phyloP scores from a whole-genome alignment of 768 basidiomycete species.

The Hemileccinum impolitum region DNA sequence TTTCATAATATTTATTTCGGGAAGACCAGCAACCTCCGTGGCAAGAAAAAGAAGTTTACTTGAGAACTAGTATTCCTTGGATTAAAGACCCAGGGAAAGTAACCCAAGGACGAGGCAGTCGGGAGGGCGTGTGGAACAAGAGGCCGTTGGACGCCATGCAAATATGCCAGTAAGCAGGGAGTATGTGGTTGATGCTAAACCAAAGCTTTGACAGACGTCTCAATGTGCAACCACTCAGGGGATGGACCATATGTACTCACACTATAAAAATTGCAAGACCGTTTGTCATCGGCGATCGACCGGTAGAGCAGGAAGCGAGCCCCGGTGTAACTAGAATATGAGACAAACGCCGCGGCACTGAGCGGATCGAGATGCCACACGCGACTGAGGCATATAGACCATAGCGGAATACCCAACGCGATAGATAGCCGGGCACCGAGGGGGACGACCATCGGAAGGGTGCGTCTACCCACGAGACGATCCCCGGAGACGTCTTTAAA shows the following conservation, averaged over 20 bases:
- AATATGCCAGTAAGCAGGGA: constrained; percentile 16
- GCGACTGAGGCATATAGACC: constrained; percentile 20
- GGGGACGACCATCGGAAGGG: constrained; percentile 41
- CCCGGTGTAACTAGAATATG: constrained; percentile 17
- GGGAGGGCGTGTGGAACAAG: background rate
- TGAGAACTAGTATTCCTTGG: background rate
- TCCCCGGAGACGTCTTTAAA: constrained; percentile 42
- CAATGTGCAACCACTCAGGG: background rate
- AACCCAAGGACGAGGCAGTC: background rate
- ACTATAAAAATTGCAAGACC: constrained; percentile 23
- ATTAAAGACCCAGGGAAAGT: background rate
- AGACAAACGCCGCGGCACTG: constrained; percentile 12
- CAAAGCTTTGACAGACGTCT: constrained; percentile 9
- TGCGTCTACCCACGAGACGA: constrained; percentile 30
- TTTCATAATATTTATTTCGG: too few relatives aligned
- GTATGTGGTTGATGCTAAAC: constrained; percentile 12
- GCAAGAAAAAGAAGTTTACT: background rate
- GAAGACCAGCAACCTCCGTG: background rate
- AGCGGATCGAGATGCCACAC: constrained; percentile 20
- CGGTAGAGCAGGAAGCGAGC: constrained; percentile 17
- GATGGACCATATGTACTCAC: constrained; percentile 7
- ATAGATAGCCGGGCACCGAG: constrained; percentile 15
- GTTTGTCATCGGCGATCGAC: constrained; percentile 15
- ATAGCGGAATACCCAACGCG: constrained; percentile 19
- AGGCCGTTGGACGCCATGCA: background rate